phyloP scores from a whole-genome alignment of 2,329 filamentous ascomycete genomes.

The Chaetomium globosum region DNA sequence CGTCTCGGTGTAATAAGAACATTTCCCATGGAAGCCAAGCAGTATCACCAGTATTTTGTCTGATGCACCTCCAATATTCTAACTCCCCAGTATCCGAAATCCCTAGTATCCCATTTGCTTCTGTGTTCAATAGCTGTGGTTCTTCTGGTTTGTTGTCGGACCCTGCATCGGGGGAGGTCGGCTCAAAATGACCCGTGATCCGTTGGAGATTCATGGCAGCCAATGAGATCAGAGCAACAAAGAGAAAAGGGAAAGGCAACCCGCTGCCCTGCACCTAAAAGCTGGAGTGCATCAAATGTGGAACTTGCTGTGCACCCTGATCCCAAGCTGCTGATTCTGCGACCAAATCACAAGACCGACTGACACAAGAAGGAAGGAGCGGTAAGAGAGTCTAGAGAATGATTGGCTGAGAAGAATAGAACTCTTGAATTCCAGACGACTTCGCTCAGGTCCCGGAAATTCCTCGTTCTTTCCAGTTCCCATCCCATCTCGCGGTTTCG shows the following conservation, averaged over 20 bases:
- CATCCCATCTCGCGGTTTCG: background rate
- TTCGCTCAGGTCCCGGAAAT: no score
- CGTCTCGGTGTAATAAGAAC: no score
- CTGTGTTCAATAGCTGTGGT: no score
- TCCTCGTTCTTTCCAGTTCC: slow-evolving; percentile 9
- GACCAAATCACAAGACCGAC: background rate
- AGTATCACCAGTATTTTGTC: no score
- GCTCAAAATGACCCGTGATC: no score
- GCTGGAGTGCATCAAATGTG: background rate
- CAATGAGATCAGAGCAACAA: background rate
- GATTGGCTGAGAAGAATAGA: background rate
- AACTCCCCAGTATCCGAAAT: no score
- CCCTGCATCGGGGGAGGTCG: no score
- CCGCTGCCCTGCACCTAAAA: background rate
- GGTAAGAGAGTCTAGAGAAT: background rate
- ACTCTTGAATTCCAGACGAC: background rate
- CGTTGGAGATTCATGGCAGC: background rate
- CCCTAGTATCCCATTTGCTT: no score
- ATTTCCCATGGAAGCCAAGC: no score
- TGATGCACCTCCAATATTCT: no score
- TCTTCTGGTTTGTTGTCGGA: no score
- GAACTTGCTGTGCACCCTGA: background rate
- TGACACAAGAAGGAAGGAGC: background rate
- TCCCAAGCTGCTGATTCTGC: background rate
- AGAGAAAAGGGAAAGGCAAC: background rate